Evolutionary conservation across 495 filamentous ascomycete genomes (phyloP).

Genomic region (Aspergillus nanangensis): DNA sequence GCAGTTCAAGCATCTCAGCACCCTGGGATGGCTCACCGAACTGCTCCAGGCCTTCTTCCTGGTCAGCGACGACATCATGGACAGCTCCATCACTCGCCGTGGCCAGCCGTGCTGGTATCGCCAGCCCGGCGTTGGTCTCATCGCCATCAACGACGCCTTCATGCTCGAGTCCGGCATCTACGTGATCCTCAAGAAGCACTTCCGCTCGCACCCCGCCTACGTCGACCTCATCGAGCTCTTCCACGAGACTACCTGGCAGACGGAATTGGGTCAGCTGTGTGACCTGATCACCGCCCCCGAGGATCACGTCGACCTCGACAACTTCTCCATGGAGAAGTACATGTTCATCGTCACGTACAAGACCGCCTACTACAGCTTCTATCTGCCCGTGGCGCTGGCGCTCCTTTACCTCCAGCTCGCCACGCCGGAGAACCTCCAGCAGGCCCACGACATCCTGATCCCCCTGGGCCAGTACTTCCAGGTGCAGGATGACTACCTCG

Average conservation of each 20-base stretch:
- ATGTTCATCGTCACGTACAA: constrained; percentile 99
- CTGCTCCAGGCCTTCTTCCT: constrained; percentile 98
- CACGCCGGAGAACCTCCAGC: constrained; percentile 76
- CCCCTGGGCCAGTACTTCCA: constrained; percentile 99
- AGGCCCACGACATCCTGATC: constrained; percentile 86
- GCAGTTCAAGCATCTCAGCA: constrained; percentile 78
- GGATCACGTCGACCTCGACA: constrained; percentile 78
- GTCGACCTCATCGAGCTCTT: constrained; percentile 90
- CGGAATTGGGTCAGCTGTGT: constrained; percentile 89
- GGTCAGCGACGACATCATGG: constrained; percentile 98
- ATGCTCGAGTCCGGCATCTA: constrained; percentile 92
- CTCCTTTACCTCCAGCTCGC: constrained; percentile 77
- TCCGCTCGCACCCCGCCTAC: constrained; percentile 79
- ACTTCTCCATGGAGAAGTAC: constrained; percentile 94
- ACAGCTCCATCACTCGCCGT: constrained; percentile 85
- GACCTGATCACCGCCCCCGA: constrained; percentile 96
- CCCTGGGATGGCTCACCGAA: constrained; percentile 95
- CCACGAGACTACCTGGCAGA: constrained; percentile 89
- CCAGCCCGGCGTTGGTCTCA: constrained; percentile 77
- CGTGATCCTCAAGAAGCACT: constrained; percentile 85
- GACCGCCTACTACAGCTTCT: constrained; percentile 98
- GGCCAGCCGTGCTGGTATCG: constrained; percentile 95
- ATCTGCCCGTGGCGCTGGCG: constrained; percentile 92
- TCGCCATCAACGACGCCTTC: constrained; percentile 98
- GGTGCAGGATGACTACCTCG: constrained; percentile 96